Percentiles rank a stretch among this genome's conserved stretches.
Evolutionary conservation across 1,284 basidiomycete species (phyloP).

Genomic region (Trichosporon sp.): DNA sequence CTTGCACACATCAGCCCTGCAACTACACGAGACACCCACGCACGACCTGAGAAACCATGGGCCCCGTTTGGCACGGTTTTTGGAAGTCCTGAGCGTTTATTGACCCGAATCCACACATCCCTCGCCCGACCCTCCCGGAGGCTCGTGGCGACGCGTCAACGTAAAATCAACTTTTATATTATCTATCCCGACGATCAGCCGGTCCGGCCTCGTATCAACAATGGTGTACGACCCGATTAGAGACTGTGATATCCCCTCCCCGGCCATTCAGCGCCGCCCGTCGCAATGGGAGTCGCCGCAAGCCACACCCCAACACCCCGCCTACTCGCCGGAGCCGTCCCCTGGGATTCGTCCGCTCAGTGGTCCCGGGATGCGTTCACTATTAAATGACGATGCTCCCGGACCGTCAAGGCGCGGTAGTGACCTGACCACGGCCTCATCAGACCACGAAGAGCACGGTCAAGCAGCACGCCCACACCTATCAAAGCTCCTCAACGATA

Average conservation of each 20-base stretch:
- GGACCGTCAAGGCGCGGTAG: constrained; percentile 8
- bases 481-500: constrained; percentile 29
- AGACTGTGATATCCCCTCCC: constrained; percentile 42
- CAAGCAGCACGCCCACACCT: constrained; percentile 14
- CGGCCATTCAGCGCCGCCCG: constrained; percentile 21
- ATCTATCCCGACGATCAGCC: not conserved
- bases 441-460: constrained; percentile 12
- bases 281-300: constrained; percentile 15
- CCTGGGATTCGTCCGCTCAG: constrained; percentile 11
- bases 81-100: not conserved
- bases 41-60: not conserved
- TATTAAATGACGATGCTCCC: constrained; percentile 15
- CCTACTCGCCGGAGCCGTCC: constrained; percentile 2
- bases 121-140: not conserved
- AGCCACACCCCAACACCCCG: not conserved
- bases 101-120: not conserved
- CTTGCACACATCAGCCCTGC: not conserved
- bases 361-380: constrained; percentile 7
- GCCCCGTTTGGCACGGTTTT: not conserved
- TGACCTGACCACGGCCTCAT: constrained; percentile 10
- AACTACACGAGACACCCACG: not conserved
- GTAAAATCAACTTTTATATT: not conserved
- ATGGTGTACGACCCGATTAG: constrained; percentile 47
- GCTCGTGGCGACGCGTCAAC: not conserved
- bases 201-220: not conserved